A percentile compares a stretch with the other conserved stretches of the same genome.
phyloP scores from a whole-genome alignment of 805 yeast species.

The Kurtzmaniella fragi region DNA sequence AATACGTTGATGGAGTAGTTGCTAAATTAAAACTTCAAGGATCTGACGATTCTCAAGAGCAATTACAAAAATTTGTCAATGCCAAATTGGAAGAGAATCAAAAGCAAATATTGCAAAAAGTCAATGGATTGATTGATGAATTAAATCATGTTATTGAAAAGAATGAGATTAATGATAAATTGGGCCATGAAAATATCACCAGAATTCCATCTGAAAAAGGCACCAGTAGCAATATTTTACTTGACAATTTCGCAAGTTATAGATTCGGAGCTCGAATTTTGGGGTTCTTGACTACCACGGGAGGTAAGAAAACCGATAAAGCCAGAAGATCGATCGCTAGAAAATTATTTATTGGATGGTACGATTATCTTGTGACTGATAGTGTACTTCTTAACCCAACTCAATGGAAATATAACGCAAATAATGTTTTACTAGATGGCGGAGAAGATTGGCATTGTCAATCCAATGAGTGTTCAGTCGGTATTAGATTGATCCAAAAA shows the following conservation, averaged over 20 bases:
- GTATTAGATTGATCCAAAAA: slow-evolving; percentile 27
- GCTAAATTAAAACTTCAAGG: slow-evolving; percentile 13
- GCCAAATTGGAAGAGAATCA: slow-evolving; percentile 19
- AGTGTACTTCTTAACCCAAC: slow-evolving; percentile 16
- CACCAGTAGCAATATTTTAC: slow-evolving; percentile 18
- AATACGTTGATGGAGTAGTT: slow-evolving; percentile 19
- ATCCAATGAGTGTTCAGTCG: slow-evolving; percentile 25
- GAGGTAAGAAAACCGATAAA: slow-evolving; percentile 8
- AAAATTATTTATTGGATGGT: slow-evolving; percentile 35
- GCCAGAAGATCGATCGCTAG: slow-evolving; percentile 16
- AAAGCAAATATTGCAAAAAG: slow-evolving; percentile 15
- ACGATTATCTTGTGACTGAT: slow-evolving; percentile 21
- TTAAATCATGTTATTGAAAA: slow-evolving; percentile 6
- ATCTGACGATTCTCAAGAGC: slow-evolving; percentile 13
- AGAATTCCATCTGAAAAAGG: slow-evolving; percentile 4
- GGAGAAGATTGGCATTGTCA: slow-evolving; percentile 31
- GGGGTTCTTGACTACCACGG: slow-evolving; percentile 30
- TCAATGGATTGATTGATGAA: slow-evolving; percentile 22
- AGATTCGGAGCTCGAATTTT: slow-evolving; percentile 33
- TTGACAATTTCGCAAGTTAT: slow-evolving; percentile 33
- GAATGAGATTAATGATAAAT: slow-evolving; percentile 5
- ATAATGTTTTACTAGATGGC: slow-evolving; percentile 31
- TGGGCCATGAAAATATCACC: slow-evolving; percentile 1
- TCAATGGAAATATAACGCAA: slow-evolving; percentile 32
- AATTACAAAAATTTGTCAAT: slow-evolving; percentile 18